These are phyloP conservation scores for Magnusiomyces clavatus DNA, from an alignment of 1,139 yeast genomes.

Conservation along the genomic window DNA sequence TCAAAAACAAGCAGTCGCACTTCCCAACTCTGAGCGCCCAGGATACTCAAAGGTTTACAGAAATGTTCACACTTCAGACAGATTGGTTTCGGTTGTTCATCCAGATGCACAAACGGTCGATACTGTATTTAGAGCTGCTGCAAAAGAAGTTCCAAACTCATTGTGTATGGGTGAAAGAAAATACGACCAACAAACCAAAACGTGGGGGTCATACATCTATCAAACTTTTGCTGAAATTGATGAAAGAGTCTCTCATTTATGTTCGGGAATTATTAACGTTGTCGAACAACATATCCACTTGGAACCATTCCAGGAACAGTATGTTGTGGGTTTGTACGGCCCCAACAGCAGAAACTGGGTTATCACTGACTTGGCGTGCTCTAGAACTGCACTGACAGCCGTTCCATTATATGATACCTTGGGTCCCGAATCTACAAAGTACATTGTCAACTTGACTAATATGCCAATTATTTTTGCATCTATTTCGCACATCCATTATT, in stretches of 20 bases:
- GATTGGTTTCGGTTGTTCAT: slow-evolving; percentile 40
- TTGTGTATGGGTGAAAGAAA: slow-evolving; percentile 48
- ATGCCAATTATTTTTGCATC: slow-evolving; percentile 47
- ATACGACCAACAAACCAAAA: slow-evolving; percentile 37
- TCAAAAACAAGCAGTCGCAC: slow-evolving; percentile 28
- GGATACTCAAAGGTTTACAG: slow-evolving; percentile 52
- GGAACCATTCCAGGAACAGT: slow-evolving; percentile 28
- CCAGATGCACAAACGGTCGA: slow-evolving; percentile 45
- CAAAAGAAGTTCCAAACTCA: slow-evolving; percentile 32
- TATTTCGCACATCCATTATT: slow-evolving; percentile 38
- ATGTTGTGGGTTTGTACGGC: slow-evolving; percentile 46
- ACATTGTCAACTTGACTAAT: slow-evolving; percentile 49
- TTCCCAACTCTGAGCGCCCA: slow-evolving; percentile 40
- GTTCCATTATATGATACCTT: slow-evolving; percentile 58
- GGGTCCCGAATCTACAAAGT: slow-evolving; percentile 51
- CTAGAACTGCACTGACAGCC: slow-evolving; percentile 41
- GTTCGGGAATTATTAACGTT: slow-evolving; percentile 53
- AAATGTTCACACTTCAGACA: slow-evolving; percentile 34
- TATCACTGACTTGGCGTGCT: slow-evolving; percentile 50
- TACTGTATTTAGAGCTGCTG: slow-evolving; percentile 41
- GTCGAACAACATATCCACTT: slow-evolving; percentile 20
- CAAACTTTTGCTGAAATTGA: slow-evolving; percentile 39
- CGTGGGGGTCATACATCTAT: slow-evolving; percentile 42
- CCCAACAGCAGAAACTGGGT: slow-evolving; percentile 55
- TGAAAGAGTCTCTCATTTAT: slow-evolving; percentile 43